phyloP scores from a whole-genome alignment of 345 rosid species.

The rapeseed (Brassica napus) region DNA sequence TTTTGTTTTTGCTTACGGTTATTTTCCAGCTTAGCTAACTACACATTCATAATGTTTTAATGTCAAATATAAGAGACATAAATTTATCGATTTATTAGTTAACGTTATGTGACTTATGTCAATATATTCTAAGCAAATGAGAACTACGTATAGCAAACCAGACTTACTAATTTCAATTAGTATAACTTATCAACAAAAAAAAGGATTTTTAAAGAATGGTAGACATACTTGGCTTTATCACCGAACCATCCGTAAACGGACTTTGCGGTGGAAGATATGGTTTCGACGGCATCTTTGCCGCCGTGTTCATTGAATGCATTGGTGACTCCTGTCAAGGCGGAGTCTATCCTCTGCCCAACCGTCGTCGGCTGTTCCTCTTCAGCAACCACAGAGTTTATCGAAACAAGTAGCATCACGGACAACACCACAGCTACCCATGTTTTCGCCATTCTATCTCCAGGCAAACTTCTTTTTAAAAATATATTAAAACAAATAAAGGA shows the following conservation, averaged over 20 bases:
- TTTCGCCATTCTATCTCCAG: constrained; percentile 26
- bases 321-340: constrained; percentile 1
- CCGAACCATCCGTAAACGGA: constrained; percentile 33
- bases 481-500: no score
- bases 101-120: neutral
- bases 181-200: neutral
- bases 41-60: no score
- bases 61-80: neutral
- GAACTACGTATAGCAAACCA: neutral
- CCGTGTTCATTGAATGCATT: constrained; percentile 37
- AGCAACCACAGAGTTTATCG: constrained; percentile 10
- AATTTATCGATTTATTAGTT: neutral
- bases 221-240: constrained; percentile 35
- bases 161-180: neutral
- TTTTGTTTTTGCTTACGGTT: no score
- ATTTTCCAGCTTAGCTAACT: no score
- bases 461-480: neutral
- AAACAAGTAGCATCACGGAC: constrained; percentile 29
- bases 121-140: neutral
- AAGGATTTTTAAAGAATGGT: neutral
- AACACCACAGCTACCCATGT: constrained; percentile 20
- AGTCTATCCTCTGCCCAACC: constrained; percentile 32
- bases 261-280: constrained; percentile 25
- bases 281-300: constrained; percentile 19
- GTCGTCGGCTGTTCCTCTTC: constrained; percentile 34